Base-by-base conservation (phyloP, 1,284 basidiomycete species). In the Earliella scabrosa region DNA sequence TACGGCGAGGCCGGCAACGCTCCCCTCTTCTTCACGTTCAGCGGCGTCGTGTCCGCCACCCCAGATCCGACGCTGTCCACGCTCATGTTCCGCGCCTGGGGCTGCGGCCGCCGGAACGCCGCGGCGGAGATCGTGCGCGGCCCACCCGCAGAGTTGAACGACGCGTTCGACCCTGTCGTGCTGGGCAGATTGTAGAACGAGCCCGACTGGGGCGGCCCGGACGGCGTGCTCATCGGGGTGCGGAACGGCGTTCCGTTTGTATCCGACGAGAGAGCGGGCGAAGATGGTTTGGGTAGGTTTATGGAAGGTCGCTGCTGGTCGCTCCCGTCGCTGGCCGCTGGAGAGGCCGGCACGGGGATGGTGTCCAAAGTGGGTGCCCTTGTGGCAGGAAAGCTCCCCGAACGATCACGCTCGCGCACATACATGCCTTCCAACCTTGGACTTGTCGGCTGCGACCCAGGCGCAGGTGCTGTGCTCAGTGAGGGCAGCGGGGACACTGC, bases 71-170 rank as follows among this genome's bases (percentile, higher is more conserved):
- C 21, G 16, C 39, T 41, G 39, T 36, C 35, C 56, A 60, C 45
- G 14, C 24, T 53, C 29, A 63, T 63, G 45, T 71, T 71, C 45
- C 79, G 77, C 6, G 71, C 72, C 21, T 39, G 47, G 10, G 29
- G 44, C 41, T 75, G 73, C 5, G 76, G 81, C n/a, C 87, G 75
- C 66, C 82, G 82, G 73, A 92, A 92, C 21, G 88, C 89, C 8
- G 88, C 86, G 0, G 88, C 89, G 1, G 87, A 83, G 53, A 92
- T 90, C 39, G 82, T 92, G 32, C 85, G 79, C 13, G 75, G 56
- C 8, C 76, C 78, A 66, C 56, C 45, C n/a, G n/a, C n/a, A 24
- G 56, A 47, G 44, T 64, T 21, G 59, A 74, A 65, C 2, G 75
- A 75, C 4, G 74, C 68, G 21, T 70, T 70, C 1, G 77, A 78